phyloP scores from a whole-genome alignment of 2,329 filamentous ascomycete species.

The Simplicillium aogashimaense region DNA sequence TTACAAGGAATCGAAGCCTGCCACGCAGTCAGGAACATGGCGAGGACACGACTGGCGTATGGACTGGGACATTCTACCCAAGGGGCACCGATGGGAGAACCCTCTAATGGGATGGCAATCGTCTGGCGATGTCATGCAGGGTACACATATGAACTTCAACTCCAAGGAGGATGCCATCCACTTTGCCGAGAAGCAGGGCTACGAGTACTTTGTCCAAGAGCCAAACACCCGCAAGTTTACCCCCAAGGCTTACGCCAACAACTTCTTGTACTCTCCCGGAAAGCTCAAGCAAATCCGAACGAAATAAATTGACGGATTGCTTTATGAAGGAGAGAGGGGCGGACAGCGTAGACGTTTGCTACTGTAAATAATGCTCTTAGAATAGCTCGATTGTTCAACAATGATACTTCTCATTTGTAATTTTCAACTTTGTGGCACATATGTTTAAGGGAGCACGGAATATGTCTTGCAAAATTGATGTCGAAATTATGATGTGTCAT shows the following conservation, averaged over 20 bases:
- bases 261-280: constrained; percentile 77
- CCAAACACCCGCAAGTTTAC: constrained; percentile 78
- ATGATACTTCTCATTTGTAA: too few species aligned
- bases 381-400: neutral
- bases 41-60: constrained; percentile 82
- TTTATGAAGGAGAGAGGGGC: neutral
- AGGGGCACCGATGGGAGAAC: constrained; percentile 98
- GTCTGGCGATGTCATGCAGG: constrained; percentile 89
- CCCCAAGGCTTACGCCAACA: constrained; percentile 94
- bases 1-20: constrained; percentile 84
- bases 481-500: too few species aligned
- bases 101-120: constrained; percentile 98
- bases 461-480: too few species aligned
- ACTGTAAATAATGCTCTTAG: constrained; percentile 18
- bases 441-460: too few species aligned
- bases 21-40: constrained; percentile 90
- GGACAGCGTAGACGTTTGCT: constrained; percentile 4
- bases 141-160: constrained; percentile 82
- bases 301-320: constrained; percentile 43
- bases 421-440: too few species aligned
- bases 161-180: constrained; percentile 87
- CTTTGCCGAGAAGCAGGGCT: constrained; percentile 98
- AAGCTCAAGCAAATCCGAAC: constrained; percentile 83
- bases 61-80: constrained; percentile 92
- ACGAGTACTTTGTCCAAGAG: constrained; percentile 98